These are phyloP conservation scores for Alternaria sp. DNA, from an alignment of 2,329 filamentous ascomycete species.

Conservation along the genomic window DNA sequence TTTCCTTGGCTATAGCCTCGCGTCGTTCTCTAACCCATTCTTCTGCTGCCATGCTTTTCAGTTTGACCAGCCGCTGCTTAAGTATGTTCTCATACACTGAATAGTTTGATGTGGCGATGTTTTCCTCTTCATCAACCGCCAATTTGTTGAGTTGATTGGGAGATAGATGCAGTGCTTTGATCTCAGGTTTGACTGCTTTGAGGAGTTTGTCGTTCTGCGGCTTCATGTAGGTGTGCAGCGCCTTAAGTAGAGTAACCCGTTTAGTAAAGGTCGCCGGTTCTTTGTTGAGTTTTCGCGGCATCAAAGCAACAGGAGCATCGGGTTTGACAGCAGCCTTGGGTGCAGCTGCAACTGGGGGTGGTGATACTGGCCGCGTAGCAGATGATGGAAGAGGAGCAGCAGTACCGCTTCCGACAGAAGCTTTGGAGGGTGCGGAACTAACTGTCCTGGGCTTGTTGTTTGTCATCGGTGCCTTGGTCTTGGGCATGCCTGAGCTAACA, in stretches of 20 bases:
- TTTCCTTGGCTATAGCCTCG: constrained; percentile 40
- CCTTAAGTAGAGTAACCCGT: constrained; percentile 59
- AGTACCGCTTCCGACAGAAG: constrained; percentile 15
- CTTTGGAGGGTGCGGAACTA: constrained; percentile 9
- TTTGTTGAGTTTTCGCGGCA: constrained; percentile 70
- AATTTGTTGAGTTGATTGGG: constrained; percentile 73
- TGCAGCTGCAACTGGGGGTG: constrained; percentile 35
- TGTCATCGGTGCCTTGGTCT: constrained; percentile 19
- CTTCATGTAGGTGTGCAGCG: constrained; percentile 71
- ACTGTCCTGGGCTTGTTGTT: constrained; percentile 14
- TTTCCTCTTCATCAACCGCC: constrained; percentile 81
- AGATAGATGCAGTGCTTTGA: constrained; percentile 65
- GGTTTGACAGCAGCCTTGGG: constrained; percentile 25
- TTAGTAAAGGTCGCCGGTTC: constrained; percentile 53
- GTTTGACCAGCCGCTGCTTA: constrained; percentile 78
- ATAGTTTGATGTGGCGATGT: constrained; percentile 70
- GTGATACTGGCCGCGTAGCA: constrained; percentile 44
- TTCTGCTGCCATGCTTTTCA: constrained; percentile 75
- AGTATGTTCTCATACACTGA: constrained; percentile 83
- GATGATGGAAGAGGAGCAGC: constrained; percentile 29
- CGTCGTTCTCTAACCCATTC: constrained; percentile 74
- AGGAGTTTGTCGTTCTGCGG: constrained; percentile 71
- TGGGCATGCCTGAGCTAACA: constrained; percentile 36
- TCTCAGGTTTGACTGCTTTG: constrained; percentile 60
- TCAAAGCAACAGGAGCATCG: constrained; percentile 63